Evolutionary conservation across 495 filamentous ascomycete species (phyloP), one percentile per base, ranked within the genome.

Genomic region (Cladorrhinum samala): DNA sequence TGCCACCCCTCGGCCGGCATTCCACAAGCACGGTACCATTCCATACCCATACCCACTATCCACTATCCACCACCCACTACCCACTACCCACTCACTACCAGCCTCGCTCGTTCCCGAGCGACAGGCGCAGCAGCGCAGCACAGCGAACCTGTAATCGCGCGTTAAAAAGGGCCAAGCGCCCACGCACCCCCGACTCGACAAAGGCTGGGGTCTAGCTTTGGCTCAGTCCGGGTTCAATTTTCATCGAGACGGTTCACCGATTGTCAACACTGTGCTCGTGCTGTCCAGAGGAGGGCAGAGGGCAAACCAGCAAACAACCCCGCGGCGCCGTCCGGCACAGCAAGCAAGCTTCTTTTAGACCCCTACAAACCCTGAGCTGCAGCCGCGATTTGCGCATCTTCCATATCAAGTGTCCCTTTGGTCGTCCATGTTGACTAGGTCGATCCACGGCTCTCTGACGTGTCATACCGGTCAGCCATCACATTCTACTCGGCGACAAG

Each of bases 131-230:
- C 62, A 65, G 23, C 17, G 45, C n/a, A 8, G 4, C 39, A 33
- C 27, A 33, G 27, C 27, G 27, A 33, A 33, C 11, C 24, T 23
- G 45, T 72, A 74, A 74, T 73, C 71, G 71, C 71, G 71, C 71
- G 71, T 74, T 59, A 72, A 72, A 68, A 63, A 39, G 45, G 36
- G 39, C 53, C 56, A 64, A 57, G 60, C 54, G 57, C 57, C 60
- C 48, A 47, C 36, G 18, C 41, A 21, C 55, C 38, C 43, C 42
- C 47, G 42, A 40, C 27, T 42, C 36, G 38, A 55, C 45, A 44
- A 41, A 55, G 39, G 37, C 39, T 49, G 46, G 46, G 44, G 41
- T 37, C 20, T 14, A n/a, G n/a, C n/a, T n/a, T n/a, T n/a, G n/a
- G n/a, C n/a, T n/a, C n/a, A n/a, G n/a, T n/a, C n/a, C n/a, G 13